Base-by-base conservation (phyloP, 106 monocot genomes). In the Hemerocallis citrina region DNA sequence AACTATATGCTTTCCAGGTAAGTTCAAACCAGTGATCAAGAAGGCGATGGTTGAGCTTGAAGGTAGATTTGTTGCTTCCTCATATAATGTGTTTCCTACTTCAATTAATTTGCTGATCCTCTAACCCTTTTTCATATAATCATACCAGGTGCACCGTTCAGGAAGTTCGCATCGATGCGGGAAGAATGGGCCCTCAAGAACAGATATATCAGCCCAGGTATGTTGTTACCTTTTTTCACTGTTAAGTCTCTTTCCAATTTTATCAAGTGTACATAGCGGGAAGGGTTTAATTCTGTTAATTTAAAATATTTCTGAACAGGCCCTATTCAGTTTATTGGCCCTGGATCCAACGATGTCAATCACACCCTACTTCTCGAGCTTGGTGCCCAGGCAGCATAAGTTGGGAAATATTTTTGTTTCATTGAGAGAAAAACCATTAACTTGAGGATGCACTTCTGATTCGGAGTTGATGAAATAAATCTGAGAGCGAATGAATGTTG, bases 11-110 rank as follows among this genome's bases (percentile, higher is more conserved):
- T 27, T 56, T 75, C 15, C 81, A 96, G 96, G 96, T 63, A 96
- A 91, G 67, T 96, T 91, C 84, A 96, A 96, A 69, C 96, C 96
- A 55, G 96, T 96, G 76, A 91, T 96, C 74, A 96, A 96, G 90
- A 96, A 96, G 69, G 96, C 96, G 21, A 91, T 96, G 96, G 96
- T 96, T 36, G 96, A 96, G 66, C 96, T 96, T 57, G 87, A 96
- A 49, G 96, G 96, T 96, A 69, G 12, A 35, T n/a, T 16, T 38
- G 4, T 49, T 48, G 23, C n/a, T n/a, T n/a, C n/a, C 41, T 59
- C 23, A 14, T 32, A 9, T 12, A n/a, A 2, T 21, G 13, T 34
- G 9, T 22, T 12, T 55, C 6, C 3, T 19, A 20, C 28, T 19
- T 28, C 6, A 8, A 7, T 30, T 6, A 30, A 19, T 25, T 37